Base-by-base conservation (phyloP, 768 basidiomycete species). In the Lactarius vividus region DNA sequence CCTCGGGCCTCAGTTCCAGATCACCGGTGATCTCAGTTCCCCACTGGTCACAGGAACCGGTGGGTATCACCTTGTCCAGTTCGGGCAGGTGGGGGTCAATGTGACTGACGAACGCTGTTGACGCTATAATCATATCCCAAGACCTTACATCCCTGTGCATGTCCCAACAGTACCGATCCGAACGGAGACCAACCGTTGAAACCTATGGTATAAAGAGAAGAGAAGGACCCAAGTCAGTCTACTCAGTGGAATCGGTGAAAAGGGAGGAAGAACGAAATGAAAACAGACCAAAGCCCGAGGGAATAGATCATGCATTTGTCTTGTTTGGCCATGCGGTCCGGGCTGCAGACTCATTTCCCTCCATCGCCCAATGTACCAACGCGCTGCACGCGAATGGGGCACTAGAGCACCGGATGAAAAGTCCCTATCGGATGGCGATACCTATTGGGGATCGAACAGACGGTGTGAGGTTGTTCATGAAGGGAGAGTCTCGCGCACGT, bases 341-440 rank as follows among this genome's bases (percentile, higher is more conserved):
- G n/a, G n/a, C n/a, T n/a, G n/a, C 35, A 37, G 35, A 37, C 13
- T 11, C 35, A 37, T 37, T 37, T 37, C 10, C 35, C 35, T 11
- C 35, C 35, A 3, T 37, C 35, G 35, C 35, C 35, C 35, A 13
- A 37, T 8, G 35, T 37, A 13, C n/a, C n/a, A n/a, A n/a, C n/a
- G n/a, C n/a, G 35, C 13, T 37, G 11, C 35, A 37, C 35, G 29
- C 79, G 78, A 75, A 83, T 82, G 2, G 84, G 82, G 57, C 83
- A 84, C 49, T 73, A 77, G 68, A 77, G 84, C 0, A 79, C 75
- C 5, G 84, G 79, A 79, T 77, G 73, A 83, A 84, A 72, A 84
- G 83, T 66, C 84, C 84, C 83, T 29, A 52, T 10, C 5, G 57
- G n/a, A n/a, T n/a, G n/a, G n/a, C n/a, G 65, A 37, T 44, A 66